Evolutionary conservation across 805 yeast genomes (phyloP).

Genomic region (Metschnikowia santaceciliae): DNA sequence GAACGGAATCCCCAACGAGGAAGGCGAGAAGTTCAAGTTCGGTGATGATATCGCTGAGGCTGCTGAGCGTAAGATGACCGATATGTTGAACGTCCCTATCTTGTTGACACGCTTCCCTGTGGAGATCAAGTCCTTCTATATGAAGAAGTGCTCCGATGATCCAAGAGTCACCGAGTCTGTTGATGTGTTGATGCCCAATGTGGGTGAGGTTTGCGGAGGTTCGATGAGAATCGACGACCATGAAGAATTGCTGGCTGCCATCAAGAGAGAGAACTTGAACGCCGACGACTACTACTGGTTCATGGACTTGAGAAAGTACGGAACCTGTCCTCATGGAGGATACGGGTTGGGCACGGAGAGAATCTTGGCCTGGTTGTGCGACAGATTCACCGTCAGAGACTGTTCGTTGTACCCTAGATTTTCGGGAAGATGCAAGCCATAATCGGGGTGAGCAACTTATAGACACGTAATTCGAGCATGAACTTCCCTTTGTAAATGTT

Average conservation of each 20-base stretch:
- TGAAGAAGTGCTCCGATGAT: constrained; percentile 89
- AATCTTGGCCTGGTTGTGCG: constrained; percentile 96
- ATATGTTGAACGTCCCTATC: constrained; percentile 87
- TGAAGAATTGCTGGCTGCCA: constrained; percentile 83
- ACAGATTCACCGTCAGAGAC: constrained; percentile 97
- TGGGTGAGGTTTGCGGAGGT: constrained; percentile 98
- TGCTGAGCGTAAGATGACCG: constrained; percentile 98
- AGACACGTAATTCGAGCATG: background rate
- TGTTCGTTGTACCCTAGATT: constrained; percentile 97
- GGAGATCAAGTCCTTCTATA: constrained; percentile 95
- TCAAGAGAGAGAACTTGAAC: constrained; percentile 87
- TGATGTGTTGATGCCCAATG: constrained; percentile 98
- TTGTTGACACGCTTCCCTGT: constrained; percentile 93
- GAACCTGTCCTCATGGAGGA: constrained; percentile 98
- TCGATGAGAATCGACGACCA: constrained; percentile 90
- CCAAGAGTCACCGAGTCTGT: constrained; percentile 96
- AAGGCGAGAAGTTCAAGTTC: constrained; percentile 85
- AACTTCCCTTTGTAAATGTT: no score
- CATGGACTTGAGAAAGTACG: constrained; percentile 91
- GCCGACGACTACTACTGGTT: constrained; percentile 91
- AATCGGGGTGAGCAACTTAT: constrained; percentile 8
- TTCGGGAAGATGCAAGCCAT: constrained; percentile 97
- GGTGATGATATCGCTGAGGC: constrained; percentile 99
- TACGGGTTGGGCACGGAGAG: constrained; percentile 98
- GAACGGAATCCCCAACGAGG: constrained; percentile 91